Percentiles rank a stretch among this genome's conserved stretches.
Evolutionary conservation across 2,329 filamentous ascomycete species (phyloP).

Genomic region (Hypoxylon sp.): DNA sequence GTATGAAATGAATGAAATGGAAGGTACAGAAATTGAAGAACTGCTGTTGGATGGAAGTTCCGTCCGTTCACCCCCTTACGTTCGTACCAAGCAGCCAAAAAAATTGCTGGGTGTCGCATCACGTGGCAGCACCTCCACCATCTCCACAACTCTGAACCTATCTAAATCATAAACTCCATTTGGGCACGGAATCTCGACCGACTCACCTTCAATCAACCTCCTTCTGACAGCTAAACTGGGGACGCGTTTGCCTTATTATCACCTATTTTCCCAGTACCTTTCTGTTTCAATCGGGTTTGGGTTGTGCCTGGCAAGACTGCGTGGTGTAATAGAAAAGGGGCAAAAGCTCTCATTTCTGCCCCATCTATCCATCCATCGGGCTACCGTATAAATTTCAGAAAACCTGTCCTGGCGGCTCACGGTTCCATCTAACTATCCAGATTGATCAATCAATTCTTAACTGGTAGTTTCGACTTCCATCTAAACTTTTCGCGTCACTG

Average conservation of each 20-base stretch:
- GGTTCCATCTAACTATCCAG: too few species aligned
- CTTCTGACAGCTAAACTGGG: slow-evolving; percentile 16
- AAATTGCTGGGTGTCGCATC: slow-evolving; percentile 5
- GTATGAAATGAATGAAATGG: too few species aligned
- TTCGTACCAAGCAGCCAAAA: slow-evolving; percentile 3
- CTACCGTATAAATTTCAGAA: too few species aligned
- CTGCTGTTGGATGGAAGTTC: background rate
- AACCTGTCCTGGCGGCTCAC: too few species aligned
- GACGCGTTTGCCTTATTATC: slow-evolving; percentile 21
- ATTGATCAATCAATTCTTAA: too few species aligned
- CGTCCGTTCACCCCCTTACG: slow-evolving; percentile 17
- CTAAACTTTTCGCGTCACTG: background rate
- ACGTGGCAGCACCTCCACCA: slow-evolving; percentile 24
- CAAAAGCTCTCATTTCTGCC: too few species aligned
- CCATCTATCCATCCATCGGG: too few species aligned
- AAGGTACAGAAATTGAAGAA: too few species aligned
- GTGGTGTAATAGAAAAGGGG: too few species aligned
- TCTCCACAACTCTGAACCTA: slow-evolving; percentile 27
- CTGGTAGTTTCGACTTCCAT: too few species aligned
- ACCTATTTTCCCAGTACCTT: slow-evolving; percentile 7
- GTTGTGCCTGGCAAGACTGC: too few species aligned
- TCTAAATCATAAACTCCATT: slow-evolving; percentile 29
- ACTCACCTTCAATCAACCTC: slow-evolving; percentile 21
- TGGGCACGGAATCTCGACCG: slow-evolving; percentile 31
- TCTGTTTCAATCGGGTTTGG: background rate